phyloP scores from a whole-genome alignment of 257 asterid species.

The Mentha longifolia region DNA sequence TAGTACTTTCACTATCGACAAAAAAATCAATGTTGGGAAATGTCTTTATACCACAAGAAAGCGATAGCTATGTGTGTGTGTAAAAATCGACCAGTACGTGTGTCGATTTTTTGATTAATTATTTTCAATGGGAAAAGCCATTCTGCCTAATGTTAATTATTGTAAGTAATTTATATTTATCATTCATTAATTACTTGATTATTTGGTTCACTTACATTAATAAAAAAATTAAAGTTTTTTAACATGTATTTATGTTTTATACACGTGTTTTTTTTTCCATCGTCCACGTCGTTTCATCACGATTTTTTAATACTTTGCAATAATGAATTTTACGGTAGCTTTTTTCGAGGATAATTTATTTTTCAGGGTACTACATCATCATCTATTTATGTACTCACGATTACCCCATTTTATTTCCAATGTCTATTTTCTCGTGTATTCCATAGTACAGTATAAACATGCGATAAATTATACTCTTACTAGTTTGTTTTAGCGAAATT shows the following conservation, averaged over 20 bases:
- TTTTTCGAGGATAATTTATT: too few relatives aligned
- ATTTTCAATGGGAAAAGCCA: background rate
- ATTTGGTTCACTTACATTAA: too few relatives aligned
- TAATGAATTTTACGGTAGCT: too few relatives aligned
- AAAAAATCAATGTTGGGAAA: background rate
- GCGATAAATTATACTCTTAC: background rate
- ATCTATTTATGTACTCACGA: too few relatives aligned
- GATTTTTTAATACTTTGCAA: too few relatives aligned
- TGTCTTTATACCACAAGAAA: background rate
- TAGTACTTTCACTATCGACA: background rate
- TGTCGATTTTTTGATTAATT: background rate
- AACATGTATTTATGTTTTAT: too few relatives aligned
- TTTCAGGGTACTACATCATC: too few relatives aligned
- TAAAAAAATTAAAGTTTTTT: too few relatives aligned
- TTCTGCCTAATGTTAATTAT: background rate
- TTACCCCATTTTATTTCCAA: too few relatives aligned
- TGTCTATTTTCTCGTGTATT: too few relatives aligned
- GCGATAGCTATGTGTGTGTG: background rate
- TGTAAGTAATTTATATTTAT: background rate
- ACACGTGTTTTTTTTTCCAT: too few relatives aligned
- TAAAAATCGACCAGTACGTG: background rate
- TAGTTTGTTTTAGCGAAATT: background rate
- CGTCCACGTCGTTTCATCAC: too few relatives aligned
- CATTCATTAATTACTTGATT: background rate
- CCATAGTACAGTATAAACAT: background rate